Evolutionary conservation across 1,139 yeast genomes (phyloP), one percentile per base, ranked within the genome.

Genomic region (Yamadazyma trypodendri): DNA sequence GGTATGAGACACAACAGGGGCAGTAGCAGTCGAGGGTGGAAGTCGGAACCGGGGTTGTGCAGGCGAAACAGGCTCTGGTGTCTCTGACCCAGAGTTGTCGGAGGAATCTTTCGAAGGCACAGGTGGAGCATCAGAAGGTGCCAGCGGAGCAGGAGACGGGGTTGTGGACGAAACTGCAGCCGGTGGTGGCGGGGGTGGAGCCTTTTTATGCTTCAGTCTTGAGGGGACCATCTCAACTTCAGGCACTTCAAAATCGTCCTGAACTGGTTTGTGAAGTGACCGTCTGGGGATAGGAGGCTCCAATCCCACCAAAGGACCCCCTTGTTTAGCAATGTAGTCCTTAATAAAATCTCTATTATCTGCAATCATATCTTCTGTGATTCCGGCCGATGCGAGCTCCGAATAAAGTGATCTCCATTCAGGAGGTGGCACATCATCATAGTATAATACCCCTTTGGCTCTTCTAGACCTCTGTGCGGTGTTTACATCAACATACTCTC

Each of bases 291-390:
- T 68, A 14, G 95, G 95, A 2, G 95, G 95, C 53, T 86, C 95
- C 31, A 85, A 60, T 0, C 95, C 95, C 24, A 84, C 94, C 50
- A 86, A 65, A 2, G 92, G 92, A 1, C 95, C 94, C 20, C 95
- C 95, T 54, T 82, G 85, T 51, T 81, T 71, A 6, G 80, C 65
- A 45, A 86, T 84, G 53, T 84, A 86, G 40, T 80, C 81, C 57
- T 85, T 86, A 50, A 86, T 86, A 55, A 86, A 86, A 45, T 84
- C 86, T 44, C 89, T 71, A 54, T 86, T 85, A 43, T 85, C 94
- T 1, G 92, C 94, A 59, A 88, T 86, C 90, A 85, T 84, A 50
- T 87, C 95, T 53, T 87, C 95, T 0, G 89, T 63, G 41, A 88
- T 87, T 0, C 96, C 96, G 37, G 85, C 84, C 15, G 77, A 70